A percentile compares a stretch with the other conserved stretches of the same genome.
phyloP scores from a whole-genome alignment of 2,329 filamentous ascomycete species.

The Fusarium musae region DNA sequence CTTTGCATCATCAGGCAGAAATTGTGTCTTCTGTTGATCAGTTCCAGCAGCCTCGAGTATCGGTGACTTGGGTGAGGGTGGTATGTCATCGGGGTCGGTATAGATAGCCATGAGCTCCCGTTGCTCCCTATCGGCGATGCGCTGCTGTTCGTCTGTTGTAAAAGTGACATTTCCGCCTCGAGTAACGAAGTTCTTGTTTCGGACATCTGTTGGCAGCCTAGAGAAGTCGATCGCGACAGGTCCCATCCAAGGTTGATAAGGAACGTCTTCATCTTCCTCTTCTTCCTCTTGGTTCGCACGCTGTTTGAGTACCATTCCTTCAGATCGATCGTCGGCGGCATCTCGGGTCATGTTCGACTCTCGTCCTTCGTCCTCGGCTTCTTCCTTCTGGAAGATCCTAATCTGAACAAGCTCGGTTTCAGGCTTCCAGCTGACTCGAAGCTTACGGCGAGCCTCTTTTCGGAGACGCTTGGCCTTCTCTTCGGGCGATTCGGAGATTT shows the following conservation, averaged over 20 bases:
- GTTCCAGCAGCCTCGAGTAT: constrained; percentile 47
- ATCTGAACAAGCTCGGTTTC: constrained; percentile 74
- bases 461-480: constrained; percentile 74
- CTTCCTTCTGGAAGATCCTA: constrained; percentile 77
- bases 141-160: constrained; percentile 65
- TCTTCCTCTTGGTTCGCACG: constrained; percentile 60
- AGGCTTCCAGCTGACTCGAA: constrained; percentile 77
- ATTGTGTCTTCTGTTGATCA: constrained; percentile 44
- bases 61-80: constrained; percentile 66
- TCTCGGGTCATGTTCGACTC: constrained; percentile 76
- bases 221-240: constrained; percentile 61
- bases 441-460: constrained; percentile 76
- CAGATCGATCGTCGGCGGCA: constrained; percentile 77
- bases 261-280: constrained; percentile 68
- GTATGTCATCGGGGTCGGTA: constrained; percentile 64
- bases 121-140: constrained; percentile 67
- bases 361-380: constrained; percentile 75
- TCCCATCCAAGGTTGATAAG: constrained; percentile 64
- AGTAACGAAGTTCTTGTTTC: constrained; percentile 62
- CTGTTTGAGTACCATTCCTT: constrained; percentile 75
- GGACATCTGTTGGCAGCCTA: constrained; percentile 57
- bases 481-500: constrained; percentile 73
- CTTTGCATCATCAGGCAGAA: constrained; percentile 54
- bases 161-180: constrained; percentile 64
- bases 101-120: constrained; percentile 72